Evolutionary conservation across 2,329 filamentous ascomycete genomes (phyloP), one percentile per base, ranked within the genome.

Genomic region (Amylocarpus encephaloides): DNA sequence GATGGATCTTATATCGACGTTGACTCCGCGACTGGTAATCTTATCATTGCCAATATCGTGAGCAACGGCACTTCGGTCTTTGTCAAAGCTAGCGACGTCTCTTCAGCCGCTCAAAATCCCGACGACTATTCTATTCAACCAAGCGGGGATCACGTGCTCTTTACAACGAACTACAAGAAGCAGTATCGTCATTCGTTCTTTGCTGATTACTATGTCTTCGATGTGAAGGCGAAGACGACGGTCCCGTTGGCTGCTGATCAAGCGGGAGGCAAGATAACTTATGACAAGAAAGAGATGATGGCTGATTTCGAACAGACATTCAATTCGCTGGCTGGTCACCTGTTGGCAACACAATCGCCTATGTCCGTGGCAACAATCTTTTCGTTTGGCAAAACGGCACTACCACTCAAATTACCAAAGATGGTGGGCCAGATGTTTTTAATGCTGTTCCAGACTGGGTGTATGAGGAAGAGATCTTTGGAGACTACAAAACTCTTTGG

Each of bases 101-200:
- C 81, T 0, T 66, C 34, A 11, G 49, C 48, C 29, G 55, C 51
- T 22, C 45, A 70, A 1, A 73, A 75, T 46, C 70, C 77, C 51
- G 69, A 70, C 53, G 76, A 80, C 39, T 85, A 80, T 64, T 81
- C 73, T 68, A 81, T 86, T 56, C 80, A 78, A 36, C 68, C 78
- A 2, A 80, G 84, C 59, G 71, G 77, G 33, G 74, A 73, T 18
- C 74, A 75, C 47, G 73, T 86, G 0, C 67, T 86, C 15, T 80
- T 82, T 68, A 73, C 82, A 1, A 74, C 79, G 48, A 86, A 86
- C 60, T 75, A 79, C 63, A 86, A 79, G 12, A 83, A 85, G 66
- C 77, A 83, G 63, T 86, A 86, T 60, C 78, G 83, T 1, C 70
- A 85, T 66, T 83, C 82, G 5, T 86, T 82, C 66, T 82, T 81